Base-by-base conservation (phyloP, 352 stramenopile species). In the Pythium sukuiense region DNA sequence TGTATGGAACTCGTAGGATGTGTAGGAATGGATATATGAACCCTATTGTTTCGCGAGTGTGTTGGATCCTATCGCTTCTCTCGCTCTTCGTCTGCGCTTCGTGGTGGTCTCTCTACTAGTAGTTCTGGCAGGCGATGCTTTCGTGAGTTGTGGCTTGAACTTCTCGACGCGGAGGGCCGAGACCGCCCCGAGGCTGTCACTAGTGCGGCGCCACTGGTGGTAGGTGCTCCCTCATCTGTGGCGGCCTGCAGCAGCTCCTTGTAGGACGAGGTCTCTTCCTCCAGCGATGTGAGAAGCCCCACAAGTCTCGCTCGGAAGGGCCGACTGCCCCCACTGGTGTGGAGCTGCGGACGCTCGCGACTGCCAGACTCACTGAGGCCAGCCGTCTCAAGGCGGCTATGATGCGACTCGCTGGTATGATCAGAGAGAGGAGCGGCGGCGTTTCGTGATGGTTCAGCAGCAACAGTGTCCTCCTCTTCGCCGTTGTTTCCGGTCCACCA, bases 221-320 rank as follows among this genome's bases (percentile, higher is more conserved):
- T 16, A 18, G 18, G 37, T 27, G 56, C 37, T 13, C 13, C 14
- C 20, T 39, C 29, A 37, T 66, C 30, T 52, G 58, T 29, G 29
- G 39, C 39, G 3, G 46, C 58, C 4, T 46, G 43, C n/a, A 78
- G 53, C 16, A 77, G 32, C 39, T 72, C 68, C 32, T 77, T 77
- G 43, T 74, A 87, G 9, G 81, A 77, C 12, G 65, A 81, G 12
- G 84, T 88, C 65, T 90, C 80, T 48, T 90, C 82, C 61, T 92
- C 80, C 18, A 92, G 76, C 18, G 84, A 89, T 18, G 74, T 84
- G 29, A 90, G 69, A 9, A 93, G 67, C 2, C 80, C 77, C 7
- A 93, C 79, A 7, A 90, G 63, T 13, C 84, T 77, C 24, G 82
- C 67, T 26, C 83, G 82, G 30, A 92, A 77, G 26, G 81, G 81